These are phyloP conservation scores for Pseudoperonospora humuli DNA, from an alignment of 352 stramenopile genomes.

Conservation along the genomic window DNA sequence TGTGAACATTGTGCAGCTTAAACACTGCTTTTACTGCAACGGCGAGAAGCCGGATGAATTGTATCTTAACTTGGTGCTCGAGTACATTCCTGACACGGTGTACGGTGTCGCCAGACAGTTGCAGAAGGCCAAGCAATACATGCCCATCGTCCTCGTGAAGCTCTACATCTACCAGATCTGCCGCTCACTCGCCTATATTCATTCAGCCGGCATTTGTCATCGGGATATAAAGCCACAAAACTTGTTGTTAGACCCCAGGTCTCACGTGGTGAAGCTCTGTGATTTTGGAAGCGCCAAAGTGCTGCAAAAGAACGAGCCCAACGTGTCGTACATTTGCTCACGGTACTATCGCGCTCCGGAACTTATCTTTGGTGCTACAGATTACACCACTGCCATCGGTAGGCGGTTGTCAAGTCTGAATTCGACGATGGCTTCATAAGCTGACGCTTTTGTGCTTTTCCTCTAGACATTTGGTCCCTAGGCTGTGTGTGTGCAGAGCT, in stretches of 20 bases:
- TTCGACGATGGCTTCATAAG: neutral
- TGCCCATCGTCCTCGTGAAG: slow-evolving; percentile 96
- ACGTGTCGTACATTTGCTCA: slow-evolving; percentile 99
- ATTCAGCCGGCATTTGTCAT: slow-evolving; percentile 97
- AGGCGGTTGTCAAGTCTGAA: neutral
- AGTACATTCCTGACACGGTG: slow-evolving; percentile 99
- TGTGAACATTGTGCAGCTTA: slow-evolving; percentile 98
- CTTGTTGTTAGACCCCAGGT: slow-evolving; percentile 94
- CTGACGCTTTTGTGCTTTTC: neutral
- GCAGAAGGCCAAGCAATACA: slow-evolving; percentile 95
- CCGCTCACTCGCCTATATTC: slow-evolving; percentile 96
- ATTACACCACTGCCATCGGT: slow-evolving; percentile 99
- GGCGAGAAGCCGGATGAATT: slow-evolving; percentile 92
- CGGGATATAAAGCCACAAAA: slow-evolving; percentile 99
- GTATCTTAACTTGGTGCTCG: slow-evolving; percentile 98
- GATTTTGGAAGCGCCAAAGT: slow-evolving; percentile 97
- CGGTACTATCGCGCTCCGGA: slow-evolving; percentile 99
- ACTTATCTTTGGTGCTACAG: slow-evolving; percentile 99
- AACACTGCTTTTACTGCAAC: slow-evolving; percentile 99
- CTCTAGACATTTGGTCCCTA: slow-evolving; percentile 92
- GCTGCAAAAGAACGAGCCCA: slow-evolving; percentile 96
- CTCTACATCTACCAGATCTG: slow-evolving; percentile 99
- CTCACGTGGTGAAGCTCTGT: slow-evolving; percentile 98
- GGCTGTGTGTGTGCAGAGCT: slow-evolving; percentile 98
- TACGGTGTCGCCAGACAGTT: slow-evolving; percentile 94